phyloP scores from a whole-genome alignment of 371 early-diverging fungal species.

The Basidiobolus heterosporus region DNA sequence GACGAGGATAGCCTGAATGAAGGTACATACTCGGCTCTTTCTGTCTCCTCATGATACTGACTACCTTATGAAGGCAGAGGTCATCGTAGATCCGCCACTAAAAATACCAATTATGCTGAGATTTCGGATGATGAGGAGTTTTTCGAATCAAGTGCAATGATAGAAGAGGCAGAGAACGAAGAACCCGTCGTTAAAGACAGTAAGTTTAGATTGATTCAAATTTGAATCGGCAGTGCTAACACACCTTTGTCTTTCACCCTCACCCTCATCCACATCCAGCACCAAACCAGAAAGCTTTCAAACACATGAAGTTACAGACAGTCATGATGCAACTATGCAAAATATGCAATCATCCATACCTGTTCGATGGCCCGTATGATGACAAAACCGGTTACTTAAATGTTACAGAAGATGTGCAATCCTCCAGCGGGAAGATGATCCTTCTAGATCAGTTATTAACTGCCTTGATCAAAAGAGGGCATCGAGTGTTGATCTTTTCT shows the following conservation, averaged over 20 bases:
- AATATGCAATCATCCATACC: conserved; percentile 87
- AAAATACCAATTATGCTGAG: neutral
- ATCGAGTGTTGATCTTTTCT: conserved; percentile 83
- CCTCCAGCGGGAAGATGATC: conserved; percentile 70
- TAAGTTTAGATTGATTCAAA: no score
- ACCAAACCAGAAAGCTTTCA: neutral
- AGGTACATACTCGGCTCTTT: no score
- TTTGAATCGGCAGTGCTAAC: no score
- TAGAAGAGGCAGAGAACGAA: conserved; percentile 6
- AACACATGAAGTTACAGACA: conserved; percentile 44
- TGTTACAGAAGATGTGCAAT: conserved; percentile 36
- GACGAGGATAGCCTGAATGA: no score
- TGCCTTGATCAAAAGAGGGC: conserved; percentile 54
- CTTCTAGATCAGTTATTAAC: conserved; percentile 70
- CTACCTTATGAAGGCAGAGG: no score
- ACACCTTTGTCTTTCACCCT: no score
- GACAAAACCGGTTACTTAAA: conserved; percentile 24
- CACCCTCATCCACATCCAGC: neutral
- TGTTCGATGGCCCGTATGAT: conserved; percentile 65
- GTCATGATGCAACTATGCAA: conserved; percentile 88
- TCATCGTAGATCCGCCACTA: neutral
- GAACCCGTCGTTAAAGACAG: conserved; percentile 10
- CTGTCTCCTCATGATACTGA: no score
- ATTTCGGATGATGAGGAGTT: neutral
- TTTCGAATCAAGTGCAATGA: neutral